Evolutionary conservation across 441 rosid genomes (phyloP), one percentile per base, ranked within the genome.

Genomic region (Gossypium davidsonii): DNA sequence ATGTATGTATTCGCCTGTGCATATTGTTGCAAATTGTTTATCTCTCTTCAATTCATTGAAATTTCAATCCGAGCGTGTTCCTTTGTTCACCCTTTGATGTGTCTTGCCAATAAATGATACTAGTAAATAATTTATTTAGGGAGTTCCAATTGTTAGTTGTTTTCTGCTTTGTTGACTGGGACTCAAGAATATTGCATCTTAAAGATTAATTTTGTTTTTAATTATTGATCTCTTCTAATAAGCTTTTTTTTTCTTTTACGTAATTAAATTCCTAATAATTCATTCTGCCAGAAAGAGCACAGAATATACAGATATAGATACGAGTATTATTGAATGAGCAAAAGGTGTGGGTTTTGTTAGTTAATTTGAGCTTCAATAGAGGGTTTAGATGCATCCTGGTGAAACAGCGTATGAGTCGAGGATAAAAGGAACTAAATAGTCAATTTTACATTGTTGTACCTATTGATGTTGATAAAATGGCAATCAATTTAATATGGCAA

Each of bases 21-120:
- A 31, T 70, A 4, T 37, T 55, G 46, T 69, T 69, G 73, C 17
- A 17, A 69, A 53, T 59, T 14, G 63, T 48, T 67, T 65, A 12
- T 65, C 25, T 23, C 21, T 23, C 21, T 42, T 64, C 20, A 62
- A 10, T 25, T 58, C 6, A 25, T 49, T 67, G 59, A 49, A 26
- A 49, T 49, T 67, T 49, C 9, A 49, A 46, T 46, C 11, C 21
- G 23, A 6, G 6, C 17, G 25, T 39, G 11, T 44, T 42, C 49
- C 14, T 39, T 39, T 20, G n/a, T 46, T 21, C 28, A 23, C 6
- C 37, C 9, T 46, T 66, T 48, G 56, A 66, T 23, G 57, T 67
- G 42, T 8, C 11, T 48, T 46, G 55, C 55, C 23, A 37, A 63
- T 8, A 48, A 48, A n/a, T 46, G 49, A n/a, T 23, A 46, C 4